Conservation (phyloP, 306 rosid genomes). For the Alnus rubra region DNA sequence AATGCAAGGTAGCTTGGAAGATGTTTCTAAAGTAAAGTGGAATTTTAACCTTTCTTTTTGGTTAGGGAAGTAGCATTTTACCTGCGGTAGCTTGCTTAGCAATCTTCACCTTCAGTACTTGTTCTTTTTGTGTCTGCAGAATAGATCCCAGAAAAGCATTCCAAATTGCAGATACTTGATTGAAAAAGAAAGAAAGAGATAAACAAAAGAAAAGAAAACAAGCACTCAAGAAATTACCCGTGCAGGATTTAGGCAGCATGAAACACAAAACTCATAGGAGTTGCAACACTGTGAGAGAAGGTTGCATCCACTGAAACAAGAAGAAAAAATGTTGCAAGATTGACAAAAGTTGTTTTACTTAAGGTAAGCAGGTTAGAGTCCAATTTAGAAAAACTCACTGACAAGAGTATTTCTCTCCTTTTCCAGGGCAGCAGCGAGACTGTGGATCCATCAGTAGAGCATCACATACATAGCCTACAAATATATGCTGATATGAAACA, state of each 20-base stretch:
- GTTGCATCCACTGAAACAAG: conserved; percentile 74
- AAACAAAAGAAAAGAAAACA: not conserved
- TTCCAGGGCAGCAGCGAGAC: conserved; percentile 76
- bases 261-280: conserved; percentile 91
- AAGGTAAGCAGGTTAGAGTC: conserved; percentile 21
- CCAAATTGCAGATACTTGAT: conserved; percentile 8
- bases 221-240: conserved; percentile 47
- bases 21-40: not conserved
- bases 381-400: conserved; percentile 70
- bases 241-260: conserved; percentile 87
- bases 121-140: conserved; percentile 62
- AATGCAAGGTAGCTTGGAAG: not conserved
- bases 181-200: not conserved
- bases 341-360: conserved; percentile 1
- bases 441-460: conserved; percentile 52
- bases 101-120: conserved; percentile 57
- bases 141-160: conserved; percentile 11
- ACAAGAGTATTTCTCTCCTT: conserved; percentile 82
- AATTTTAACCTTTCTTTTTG: not conserved
- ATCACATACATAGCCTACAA: conserved; percentile 75
- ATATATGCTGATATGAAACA: conserved; percentile 2
- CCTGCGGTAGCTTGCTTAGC: conserved; percentile 83
- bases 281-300: conserved; percentile 79
- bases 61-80: conserved; percentile 33
- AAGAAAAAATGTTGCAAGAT: conserved; percentile 11